Evolutionary conservation across 2,329 filamentous ascomycete genomes (phyloP).

Genomic region (Alternaria dauci): DNA sequence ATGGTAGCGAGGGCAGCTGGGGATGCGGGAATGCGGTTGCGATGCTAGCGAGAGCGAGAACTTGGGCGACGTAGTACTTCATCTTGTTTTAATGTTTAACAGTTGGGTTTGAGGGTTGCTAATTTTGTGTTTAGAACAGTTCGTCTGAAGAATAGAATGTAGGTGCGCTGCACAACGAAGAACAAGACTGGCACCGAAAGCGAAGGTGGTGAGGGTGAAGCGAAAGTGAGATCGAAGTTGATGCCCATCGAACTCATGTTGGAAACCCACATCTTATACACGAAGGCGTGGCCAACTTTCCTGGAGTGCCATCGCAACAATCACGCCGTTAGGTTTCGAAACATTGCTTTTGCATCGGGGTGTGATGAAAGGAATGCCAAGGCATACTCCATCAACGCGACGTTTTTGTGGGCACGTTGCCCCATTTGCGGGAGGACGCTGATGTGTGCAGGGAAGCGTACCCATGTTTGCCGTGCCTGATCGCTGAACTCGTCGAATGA

Average conservation of each 20-base stretch:
- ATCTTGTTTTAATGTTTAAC: slow-evolving; percentile 20
- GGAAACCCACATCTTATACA: slow-evolving; percentile 5
- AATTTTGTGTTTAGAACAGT: background rate
- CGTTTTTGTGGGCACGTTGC: background rate
- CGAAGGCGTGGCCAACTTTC: background rate
- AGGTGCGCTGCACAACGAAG: slow-evolving; percentile 32
- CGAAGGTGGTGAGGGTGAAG: slow-evolving; percentile 5
- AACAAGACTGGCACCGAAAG: background rate
- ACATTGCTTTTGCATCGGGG: background rate
- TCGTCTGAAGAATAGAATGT: slow-evolving; percentile 18
- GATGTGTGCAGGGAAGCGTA: background rate
- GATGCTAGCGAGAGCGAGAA: slow-evolving; percentile 32
- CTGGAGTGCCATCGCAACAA: background rate
- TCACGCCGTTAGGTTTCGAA: background rate
- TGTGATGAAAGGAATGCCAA: slow-evolving; percentile 2
- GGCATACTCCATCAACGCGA: background rate
- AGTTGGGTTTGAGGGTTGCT: background rate
- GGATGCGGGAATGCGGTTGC: slow-evolving; percentile 34
- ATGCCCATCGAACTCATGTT: background rate
- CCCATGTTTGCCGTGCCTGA: background rate
- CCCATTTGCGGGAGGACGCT: background rate
- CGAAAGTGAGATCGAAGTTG: slow-evolving; percentile 15
- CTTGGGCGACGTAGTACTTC: slow-evolving; percentile 32
- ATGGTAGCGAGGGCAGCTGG: slow-evolving; percentile 24
- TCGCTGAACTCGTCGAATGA: background rate